Conservation (phyloP, 2,329 filamentous ascomycete genomes). For the Fusarium marasasianum region DNA sequence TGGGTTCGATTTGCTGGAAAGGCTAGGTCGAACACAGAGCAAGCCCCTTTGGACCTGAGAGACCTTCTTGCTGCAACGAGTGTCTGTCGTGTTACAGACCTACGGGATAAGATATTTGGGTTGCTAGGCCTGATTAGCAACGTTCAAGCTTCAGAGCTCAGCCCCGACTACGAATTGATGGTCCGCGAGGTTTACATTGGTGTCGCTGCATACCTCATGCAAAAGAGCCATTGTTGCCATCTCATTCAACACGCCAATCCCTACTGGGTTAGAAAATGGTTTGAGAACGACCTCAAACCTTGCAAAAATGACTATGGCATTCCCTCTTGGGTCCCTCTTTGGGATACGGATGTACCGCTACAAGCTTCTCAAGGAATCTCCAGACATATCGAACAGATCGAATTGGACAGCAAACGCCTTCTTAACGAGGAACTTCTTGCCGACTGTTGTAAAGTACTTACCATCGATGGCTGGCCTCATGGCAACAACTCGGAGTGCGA, state of each 20-base stretch:
- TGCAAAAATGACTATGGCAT: fast-evolving
- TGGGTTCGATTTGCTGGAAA: neutral
- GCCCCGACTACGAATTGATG: neutral
- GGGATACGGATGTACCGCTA: neutral
- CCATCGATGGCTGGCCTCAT: neutral
- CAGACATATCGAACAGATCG: fast-evolving
- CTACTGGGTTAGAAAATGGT: fast-evolving
- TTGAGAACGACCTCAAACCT: fast-evolving
- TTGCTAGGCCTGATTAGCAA: neutral
- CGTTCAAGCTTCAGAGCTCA: fast-evolving
- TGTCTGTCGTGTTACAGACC: neutral
- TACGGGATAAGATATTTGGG: neutral
- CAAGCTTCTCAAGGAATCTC: fast-evolving
- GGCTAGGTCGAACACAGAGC: fast-evolving
- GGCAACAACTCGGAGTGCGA: fast-evolving
- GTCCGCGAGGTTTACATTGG: neutral
- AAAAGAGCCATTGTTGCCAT: neutral
- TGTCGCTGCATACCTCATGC: fast-evolving
- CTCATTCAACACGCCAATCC: neutral
- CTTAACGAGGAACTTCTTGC: fast-evolving
- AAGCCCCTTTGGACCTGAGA: fast-evolving
- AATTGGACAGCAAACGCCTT: fast-evolving
- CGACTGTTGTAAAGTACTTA: fast-evolving
- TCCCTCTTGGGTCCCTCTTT: neutral
- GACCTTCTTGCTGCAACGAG: neutral